These are phyloP conservation scores for Penicillium polonicum DNA, from an alignment of 2,329 filamentous ascomycete genomes.

Conservation along the genomic window DNA sequence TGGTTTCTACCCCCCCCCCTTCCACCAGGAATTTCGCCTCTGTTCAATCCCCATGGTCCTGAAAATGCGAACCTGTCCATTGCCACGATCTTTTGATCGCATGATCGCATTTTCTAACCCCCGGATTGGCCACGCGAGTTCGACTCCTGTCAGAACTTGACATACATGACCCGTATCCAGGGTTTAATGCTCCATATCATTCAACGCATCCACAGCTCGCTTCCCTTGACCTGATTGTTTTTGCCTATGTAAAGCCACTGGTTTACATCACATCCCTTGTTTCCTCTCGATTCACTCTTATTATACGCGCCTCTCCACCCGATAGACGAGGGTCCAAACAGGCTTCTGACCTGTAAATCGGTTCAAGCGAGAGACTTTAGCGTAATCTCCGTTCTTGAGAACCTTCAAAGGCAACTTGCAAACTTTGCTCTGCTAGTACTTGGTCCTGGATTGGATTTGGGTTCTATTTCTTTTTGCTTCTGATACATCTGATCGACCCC, in stretches of 20 bases:
- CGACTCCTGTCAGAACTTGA: background rate
- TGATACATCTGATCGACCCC: slow-evolving; percentile 1
- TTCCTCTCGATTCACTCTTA: background rate
- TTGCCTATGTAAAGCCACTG: background rate
- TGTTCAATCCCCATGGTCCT: slow-evolving; percentile 10
- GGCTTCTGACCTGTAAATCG: slow-evolving; percentile 19
- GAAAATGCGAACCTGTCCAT: background rate
- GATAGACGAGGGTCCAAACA: background rate
- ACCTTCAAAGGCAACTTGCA: background rate
- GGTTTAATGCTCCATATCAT: background rate
- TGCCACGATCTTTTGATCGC: background rate
- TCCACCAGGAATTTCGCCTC: slow-evolving; percentile 10
- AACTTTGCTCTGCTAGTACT: background rate
- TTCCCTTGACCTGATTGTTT: background rate
- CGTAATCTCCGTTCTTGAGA: slow-evolving; percentile 2
- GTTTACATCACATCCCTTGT: slow-evolving; percentile 19
- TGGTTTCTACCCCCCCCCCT: background rate
- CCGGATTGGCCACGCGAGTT: background rate
- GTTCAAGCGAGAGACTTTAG: slow-evolving; percentile 3
- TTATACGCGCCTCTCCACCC: background rate
- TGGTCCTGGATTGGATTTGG: background rate
- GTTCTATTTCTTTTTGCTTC: background rate
- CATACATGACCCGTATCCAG: background rate
- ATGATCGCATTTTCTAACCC: background rate
- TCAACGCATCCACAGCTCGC: background rate